Conservation (phyloP, 768 basidiomycete genomes). For the Rhizopogon vinicolor region DNA sequence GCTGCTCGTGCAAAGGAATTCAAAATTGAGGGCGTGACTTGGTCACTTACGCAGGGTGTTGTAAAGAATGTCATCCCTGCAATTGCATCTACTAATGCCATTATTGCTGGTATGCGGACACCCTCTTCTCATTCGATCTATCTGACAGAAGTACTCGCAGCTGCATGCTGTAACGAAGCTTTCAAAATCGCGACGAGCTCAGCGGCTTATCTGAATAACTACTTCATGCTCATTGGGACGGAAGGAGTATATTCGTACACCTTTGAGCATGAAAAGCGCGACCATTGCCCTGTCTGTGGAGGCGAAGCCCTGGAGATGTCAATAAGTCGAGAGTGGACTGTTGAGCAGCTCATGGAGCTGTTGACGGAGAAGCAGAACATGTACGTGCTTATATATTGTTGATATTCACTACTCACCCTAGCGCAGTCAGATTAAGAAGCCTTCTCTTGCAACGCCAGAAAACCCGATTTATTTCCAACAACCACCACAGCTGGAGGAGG, state of each 20-base stretch:
- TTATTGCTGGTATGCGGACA: conserved; percentile 74
- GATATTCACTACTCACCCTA: background rate
- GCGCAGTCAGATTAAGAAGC: conserved; percentile 91
- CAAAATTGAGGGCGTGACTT: conserved; percentile 97
- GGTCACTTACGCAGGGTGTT: conserved; percentile 96
- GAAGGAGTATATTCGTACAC: conserved; percentile 97
- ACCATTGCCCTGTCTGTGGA: conserved; percentile 96
- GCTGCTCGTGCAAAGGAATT: conserved; percentile 84
- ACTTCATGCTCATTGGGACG: conserved; percentile 97
- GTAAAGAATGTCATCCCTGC: conserved; percentile 99
- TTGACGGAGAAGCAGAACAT: conserved; percentile 86
- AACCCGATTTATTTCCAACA: conserved; percentile 90
- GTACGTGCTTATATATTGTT: conserved; percentile 42
- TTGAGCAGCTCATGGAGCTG: conserved; percentile 86
- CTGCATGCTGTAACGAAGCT: conserved; percentile 97
- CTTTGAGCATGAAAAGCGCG: conserved; percentile 89
- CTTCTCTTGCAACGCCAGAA: conserved; percentile 76
- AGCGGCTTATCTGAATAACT: conserved; percentile 93
- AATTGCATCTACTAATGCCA: conserved; percentile 97
- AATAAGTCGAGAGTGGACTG: conserved; percentile 67
- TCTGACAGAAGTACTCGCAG: conserved; percentile 32
- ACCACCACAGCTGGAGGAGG: conserved; percentile 85
- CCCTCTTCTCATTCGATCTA: background rate
- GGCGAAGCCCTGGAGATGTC: conserved; percentile 78
- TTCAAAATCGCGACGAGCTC: conserved; percentile 98